Percentiles rank a stretch among this genome's conserved stretches.
These are phyloP conservation scores for Candida manassasensis DNA, from an alignment of 805 yeast species.

Conservation along the genomic window DNA sequence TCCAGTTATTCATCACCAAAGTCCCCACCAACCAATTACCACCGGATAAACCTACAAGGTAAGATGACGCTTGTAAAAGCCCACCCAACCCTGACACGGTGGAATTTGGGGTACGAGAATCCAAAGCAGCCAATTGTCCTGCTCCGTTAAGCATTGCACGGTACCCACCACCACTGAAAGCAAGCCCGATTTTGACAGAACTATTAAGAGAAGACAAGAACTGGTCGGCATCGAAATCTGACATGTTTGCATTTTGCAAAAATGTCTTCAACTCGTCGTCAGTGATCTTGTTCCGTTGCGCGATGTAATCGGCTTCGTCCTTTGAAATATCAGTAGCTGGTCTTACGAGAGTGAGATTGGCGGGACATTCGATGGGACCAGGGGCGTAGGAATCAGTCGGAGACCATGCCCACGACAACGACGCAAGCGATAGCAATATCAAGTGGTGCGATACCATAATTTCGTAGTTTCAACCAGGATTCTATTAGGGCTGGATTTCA, in stretches of 20 bases:
- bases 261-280: constrained; percentile 42
- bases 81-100: constrained; percentile 34
- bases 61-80: constrained; percentile 34
- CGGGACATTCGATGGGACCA: constrained; percentile 52
- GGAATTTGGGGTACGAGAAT: constrained; percentile 28
- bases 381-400: constrained; percentile 62
- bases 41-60: constrained; percentile 38
- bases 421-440: no score
- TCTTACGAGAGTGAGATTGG: constrained; percentile 32
- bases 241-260: constrained; percentile 41
- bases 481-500: no score
- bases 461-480: no score
- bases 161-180: constrained; percentile 37
- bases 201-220: constrained; percentile 27
- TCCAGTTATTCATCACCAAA: constrained; percentile 34
- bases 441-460: no score
- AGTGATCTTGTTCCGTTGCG: constrained; percentile 42
- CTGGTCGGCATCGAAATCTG: constrained; percentile 42
- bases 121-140: constrained; percentile 38
- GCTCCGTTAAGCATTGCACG: constrained; percentile 40
- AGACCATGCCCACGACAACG: constrained; percentile 33
- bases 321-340: constrained; percentile 43
- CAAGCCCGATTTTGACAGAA: constrained; percentile 30
- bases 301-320: constrained; percentile 51
- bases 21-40: constrained; percentile 39